Evolutionary conservation across 257 asterid species (phyloP).

Genomic region (Solanum acaule): DNA sequence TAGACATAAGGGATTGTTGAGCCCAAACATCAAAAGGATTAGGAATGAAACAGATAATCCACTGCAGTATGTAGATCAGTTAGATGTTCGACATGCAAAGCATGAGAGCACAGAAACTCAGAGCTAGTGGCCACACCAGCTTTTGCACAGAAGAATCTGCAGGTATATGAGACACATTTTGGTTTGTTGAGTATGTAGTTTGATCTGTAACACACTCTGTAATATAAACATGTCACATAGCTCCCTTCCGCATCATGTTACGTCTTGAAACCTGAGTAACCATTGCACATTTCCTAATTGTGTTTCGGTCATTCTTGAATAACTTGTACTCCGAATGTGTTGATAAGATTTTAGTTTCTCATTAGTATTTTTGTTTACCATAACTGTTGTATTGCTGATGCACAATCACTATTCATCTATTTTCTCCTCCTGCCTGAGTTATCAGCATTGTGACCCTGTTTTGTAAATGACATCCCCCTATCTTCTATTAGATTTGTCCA

Average conservation of each 20-base stretch:
- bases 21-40: constrained; percentile 82
- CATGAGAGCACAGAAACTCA: constrained; percentile 26
- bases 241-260: neutral
- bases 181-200: neutral
- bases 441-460: neutral
- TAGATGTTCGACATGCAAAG: constrained; percentile 63
- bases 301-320: neutral
- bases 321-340: neutral
- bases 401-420: neutral
- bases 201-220: neutral
- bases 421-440: neutral
- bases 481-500: neutral
- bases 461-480: neutral
- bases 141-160: constrained; percentile 15
- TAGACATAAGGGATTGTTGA: constrained; percentile 86
- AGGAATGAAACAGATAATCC: constrained; percentile 73
- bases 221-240: neutral
- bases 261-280: neutral
- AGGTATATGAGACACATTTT: constrained; percentile 18
- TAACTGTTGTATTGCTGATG: neutral
- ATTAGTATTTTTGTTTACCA: neutral
- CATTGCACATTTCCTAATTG: neutral
- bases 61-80: constrained; percentile 60
- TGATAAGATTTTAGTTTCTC: neutral
- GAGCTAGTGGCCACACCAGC: constrained; percentile 25